Base-by-base conservation (phyloP, 768 basidiomycete genomes). In the Tephrocybe sp. region DNA sequence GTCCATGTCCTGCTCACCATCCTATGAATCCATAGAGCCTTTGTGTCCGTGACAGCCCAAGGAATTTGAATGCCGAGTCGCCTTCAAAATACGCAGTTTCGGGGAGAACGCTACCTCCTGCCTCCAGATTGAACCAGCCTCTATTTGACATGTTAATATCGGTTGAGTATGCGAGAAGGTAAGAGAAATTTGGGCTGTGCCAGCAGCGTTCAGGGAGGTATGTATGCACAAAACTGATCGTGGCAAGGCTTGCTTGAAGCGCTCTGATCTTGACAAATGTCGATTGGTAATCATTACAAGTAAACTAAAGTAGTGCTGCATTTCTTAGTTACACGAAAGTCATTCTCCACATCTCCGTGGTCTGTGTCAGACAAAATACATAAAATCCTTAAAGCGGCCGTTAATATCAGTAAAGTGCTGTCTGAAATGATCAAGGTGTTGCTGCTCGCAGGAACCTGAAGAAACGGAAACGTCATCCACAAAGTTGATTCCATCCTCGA, bases 41-140 rank as follows among this genome's bases (percentile, higher is more conserved):
- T 59, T 92, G 86, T 14, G 79, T 90, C 57, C 85, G 77, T 33
- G 92, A 87, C 48, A 96, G 73, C 2, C 84, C 84, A 10, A 97
- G 75, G 52, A 83, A 84, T 51, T 77, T 79, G 77, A 92, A 96
- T 6, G 93, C 92, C 11, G 92, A 87, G 61, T 93, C 89, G 22
- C 91, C 87, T 70, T 95, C 90, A 54, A 92, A 92, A 70, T 88
- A 87, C 55, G 87, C 84, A 34, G 80, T 85, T 61, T 92, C 89
- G 5, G 90, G 85, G 33, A 90, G 77, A 43, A 76, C 67, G 47
- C 72, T 73, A 9, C 72, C 73, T 13, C 79, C 86, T 4, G 85
- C 61, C 60, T 92, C 89, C 61, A 93, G 82, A 63, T 93, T 92
- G 65, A 92, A 79, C 90, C 90, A 93, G 60, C 90, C 89, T 72